Conservation (phyloP, 345 rosid genomes). For the Theobroma cacao region DNA sequence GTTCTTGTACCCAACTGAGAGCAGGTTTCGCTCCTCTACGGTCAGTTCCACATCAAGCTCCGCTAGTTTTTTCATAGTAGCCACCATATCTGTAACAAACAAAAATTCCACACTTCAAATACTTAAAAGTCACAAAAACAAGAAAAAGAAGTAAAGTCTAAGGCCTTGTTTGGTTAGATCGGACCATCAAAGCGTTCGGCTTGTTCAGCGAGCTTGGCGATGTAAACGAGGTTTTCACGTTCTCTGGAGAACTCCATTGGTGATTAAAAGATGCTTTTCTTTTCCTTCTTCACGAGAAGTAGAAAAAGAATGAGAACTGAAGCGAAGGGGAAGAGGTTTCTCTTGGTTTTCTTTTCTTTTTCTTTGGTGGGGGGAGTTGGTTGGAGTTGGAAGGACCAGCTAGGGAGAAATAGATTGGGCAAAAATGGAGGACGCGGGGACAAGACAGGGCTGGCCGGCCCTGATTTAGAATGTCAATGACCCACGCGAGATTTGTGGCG, state of each 20-base stretch:
- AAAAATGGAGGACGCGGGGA: conserved; percentile 9
- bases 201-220: conserved; percentile 60
- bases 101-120: not conserved
- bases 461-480: not conserved
- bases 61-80: conserved; percentile 51
- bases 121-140: not conserved
- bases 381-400: not conserved
- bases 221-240: conserved; percentile 44
- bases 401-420: not conserved
- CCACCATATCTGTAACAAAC: conserved; percentile 46
- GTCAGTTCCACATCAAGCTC: conserved; percentile 51
- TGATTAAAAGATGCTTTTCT: not conserved
- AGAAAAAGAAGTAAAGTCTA: not conserved
- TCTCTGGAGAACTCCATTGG: conserved; percentile 37
- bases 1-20: conserved; percentile 61
- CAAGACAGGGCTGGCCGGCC: conserved; percentile 19
- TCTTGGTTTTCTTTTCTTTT: not conserved
- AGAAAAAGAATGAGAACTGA: not conserved
- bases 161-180: not conserved
- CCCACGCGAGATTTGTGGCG: not conserved
- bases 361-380: not conserved
- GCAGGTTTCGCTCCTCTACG: conserved; percentile 53
- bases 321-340: not conserved
- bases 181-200: conserved; percentile 59
- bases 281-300: not conserved